Evolutionary conservation across 345 rosid species (phyloP).

Genomic region (Tarenaya hassleriana): DNA sequence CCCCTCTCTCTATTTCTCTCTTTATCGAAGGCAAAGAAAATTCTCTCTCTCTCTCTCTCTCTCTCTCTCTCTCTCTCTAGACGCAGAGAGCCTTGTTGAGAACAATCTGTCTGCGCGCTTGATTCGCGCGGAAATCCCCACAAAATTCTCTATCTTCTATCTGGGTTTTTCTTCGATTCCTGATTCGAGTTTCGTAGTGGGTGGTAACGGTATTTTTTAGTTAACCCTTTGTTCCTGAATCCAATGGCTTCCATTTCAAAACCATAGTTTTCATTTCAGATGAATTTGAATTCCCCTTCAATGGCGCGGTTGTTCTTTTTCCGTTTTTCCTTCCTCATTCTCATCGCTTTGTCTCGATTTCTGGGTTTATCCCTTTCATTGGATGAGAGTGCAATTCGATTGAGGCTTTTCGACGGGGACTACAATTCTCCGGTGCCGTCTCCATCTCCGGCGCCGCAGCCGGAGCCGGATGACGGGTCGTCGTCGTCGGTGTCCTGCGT

Average conservation of each 20-base stretch:
- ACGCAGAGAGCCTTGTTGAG: conserved; percentile 16
- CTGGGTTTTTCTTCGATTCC: not conserved
- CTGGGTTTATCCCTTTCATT: conserved; percentile 9
- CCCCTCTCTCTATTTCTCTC: too few species aligned
- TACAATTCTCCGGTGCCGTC: conserved; percentile 72
- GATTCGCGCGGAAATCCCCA: not conserved
- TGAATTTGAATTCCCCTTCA: conserved; percentile 10
- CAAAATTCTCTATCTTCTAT: not conserved
- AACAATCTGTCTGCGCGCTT: conserved; percentile 1
- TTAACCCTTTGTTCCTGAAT: conserved; percentile 1
- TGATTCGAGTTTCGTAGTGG: not conserved
- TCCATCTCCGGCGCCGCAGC: conserved; percentile 79
- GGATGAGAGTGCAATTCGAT: conserved; percentile 17
- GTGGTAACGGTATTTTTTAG: conserved; percentile 20
- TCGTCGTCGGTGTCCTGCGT: conserved; percentile 72
- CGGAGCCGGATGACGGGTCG: conserved; percentile 47
- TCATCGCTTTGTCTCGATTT: conserved; percentile 6
- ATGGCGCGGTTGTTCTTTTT: conserved; percentile 23
- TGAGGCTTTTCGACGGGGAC: conserved; percentile 37
- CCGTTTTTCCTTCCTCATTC: conserved; percentile 12
- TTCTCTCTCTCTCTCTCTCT: conserved; percentile 5
- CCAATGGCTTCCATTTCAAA: conserved; percentile 8
- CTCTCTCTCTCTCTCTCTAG: conserved; percentile 9
- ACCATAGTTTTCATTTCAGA: conserved; percentile 12
- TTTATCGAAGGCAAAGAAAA: too few species aligned